Evolutionary conservation across 495 filamentous ascomycete species (phyloP).

Genomic region (Hypoxylon perforatum): DNA sequence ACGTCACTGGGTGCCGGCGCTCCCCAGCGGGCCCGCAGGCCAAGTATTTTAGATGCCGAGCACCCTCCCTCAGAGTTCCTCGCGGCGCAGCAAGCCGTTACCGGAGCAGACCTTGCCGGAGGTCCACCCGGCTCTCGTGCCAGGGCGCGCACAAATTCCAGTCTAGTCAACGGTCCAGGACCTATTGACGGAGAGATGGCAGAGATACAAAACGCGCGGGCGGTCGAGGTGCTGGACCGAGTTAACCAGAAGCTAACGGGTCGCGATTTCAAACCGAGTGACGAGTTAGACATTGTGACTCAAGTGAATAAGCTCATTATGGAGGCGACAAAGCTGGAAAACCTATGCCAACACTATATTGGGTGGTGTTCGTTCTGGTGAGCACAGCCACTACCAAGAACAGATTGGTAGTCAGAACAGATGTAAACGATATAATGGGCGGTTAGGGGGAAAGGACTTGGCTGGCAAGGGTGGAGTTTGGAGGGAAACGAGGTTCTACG

Average conservation of each 20-base stretch:
- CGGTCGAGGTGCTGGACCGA: slow-evolving; percentile 88
- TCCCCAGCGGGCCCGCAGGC: slow-evolving; percentile 62
- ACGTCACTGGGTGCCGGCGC: slow-evolving; percentile 57
- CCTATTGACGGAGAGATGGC: slow-evolving; percentile 56
- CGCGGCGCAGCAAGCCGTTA: slow-evolving; percentile 54
- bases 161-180: slow-evolving; percentile 51
- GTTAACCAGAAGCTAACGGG: slow-evolving; percentile 95
- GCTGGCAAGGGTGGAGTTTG: too few relatives aligned
- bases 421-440: background rate
- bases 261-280: slow-evolving; percentile 71
- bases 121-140: slow-evolving; percentile 61
- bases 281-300: slow-evolving; percentile 84
- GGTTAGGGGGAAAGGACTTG: slow-evolving; percentile 2
- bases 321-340: slow-evolving; percentile 96
- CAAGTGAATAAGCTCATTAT: slow-evolving; percentile 94
- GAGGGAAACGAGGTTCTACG: too few relatives aligned
- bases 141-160: slow-evolving; percentile 66
- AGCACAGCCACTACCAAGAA: background rate
- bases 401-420: too few relatives aligned
- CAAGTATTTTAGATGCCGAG: slow-evolving; percentile 77
- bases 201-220: slow-evolving; percentile 92
- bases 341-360: slow-evolving; percentile 98
- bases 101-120: slow-evolving; percentile 54
- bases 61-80: slow-evolving; percentile 61
- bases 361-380: slow-evolving; percentile 97